phyloP scores from a whole-genome alignment of 257 asterid species.

The Fraxinus americana region DNA sequence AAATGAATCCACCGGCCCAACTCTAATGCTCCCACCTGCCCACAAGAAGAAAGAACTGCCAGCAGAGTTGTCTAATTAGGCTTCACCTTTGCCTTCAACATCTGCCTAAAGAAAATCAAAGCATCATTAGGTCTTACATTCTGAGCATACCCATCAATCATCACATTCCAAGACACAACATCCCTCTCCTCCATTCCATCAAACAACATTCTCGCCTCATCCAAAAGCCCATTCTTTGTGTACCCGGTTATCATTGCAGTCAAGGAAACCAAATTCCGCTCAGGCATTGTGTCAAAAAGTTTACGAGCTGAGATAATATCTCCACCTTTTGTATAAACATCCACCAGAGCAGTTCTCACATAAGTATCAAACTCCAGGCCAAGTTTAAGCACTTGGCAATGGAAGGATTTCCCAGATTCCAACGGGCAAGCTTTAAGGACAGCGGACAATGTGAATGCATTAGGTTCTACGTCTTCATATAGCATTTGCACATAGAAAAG shows the following conservation, averaged over 20 bases:
- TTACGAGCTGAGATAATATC: conserved; percentile 42
- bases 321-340: conserved; percentile 45
- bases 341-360: conserved; percentile 52
- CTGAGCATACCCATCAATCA: conserved; percentile 51
- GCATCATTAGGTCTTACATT: conserved; percentile 53
- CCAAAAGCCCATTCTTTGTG: conserved; percentile 44
- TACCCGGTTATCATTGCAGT: conserved; percentile 59
- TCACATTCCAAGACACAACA: conserved; percentile 32
- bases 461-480: conserved; percentile 45
- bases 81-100: conserved; percentile 41
- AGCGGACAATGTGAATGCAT: conserved; percentile 47
- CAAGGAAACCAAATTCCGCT: conserved; percentile 42
- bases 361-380: conserved; percentile 44
- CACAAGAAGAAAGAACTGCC: conserved; percentile 58
- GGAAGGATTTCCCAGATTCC: conserved; percentile 41
- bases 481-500: conserved; percentile 50
- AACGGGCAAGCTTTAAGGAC: conserved; percentile 41
- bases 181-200: conserved; percentile 53
- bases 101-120: conserved; percentile 42
- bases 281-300: conserved; percentile 45
- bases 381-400: conserved; percentile 46
- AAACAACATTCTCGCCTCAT: conserved; percentile 47
- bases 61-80: conserved; percentile 58
- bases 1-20: conserved; percentile 60
- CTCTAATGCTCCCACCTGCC: conserved; percentile 53